Evolutionary conservation across 176 grass and related monocot species (phyloP), one percentile per base, ranked within the genome.

Genomic region (Hordeum vulgare): DNA sequence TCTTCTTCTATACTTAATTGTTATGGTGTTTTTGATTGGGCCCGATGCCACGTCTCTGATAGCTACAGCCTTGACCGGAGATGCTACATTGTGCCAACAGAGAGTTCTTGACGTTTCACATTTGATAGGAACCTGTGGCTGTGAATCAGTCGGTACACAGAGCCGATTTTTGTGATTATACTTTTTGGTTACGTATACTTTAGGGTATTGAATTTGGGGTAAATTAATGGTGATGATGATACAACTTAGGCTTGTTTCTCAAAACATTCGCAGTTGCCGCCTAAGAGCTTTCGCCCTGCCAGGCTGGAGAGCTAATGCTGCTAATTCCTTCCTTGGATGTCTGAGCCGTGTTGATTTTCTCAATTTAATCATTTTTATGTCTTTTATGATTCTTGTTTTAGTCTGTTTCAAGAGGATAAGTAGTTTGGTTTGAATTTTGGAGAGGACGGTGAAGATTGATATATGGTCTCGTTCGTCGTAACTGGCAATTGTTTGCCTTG

Each of bases 401-500:
- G n/a, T n/a, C n/a, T n/a, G n/a, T n/a, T n/a, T n/a, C n/a, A n/a
- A n/a, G n/a, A n/a, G n/a, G n/a, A n/a, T n/a, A n/a, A n/a, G n/a
- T n/a, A 33, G 31, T 33, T 31, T 3, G 29, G 1, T 33, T 33
- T 33, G 31, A 33, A 4, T 33, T 4, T 33, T 33, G 31, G 3
- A 33, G 4, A 33, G 87, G 85, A 85, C 87, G 28, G 71, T 90
- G 94, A 97, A 27, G 89, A 97, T 80, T 29, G 9, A 34, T 69
- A 83, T 56, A 67, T 67, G 92, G 90, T 95, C 90, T 95, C 85
- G 96, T 95, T 98, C 90, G 90, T 93, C 89, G 90, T 93, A 98
- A 91, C 2, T 86, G 96, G 92, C 89, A 86, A 79, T 15, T 78
- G 34, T 66, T 69, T 86, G 92, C 95, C 92, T 95, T 98, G 95